Percentiles rank a stretch among this genome's conserved stretches.
Conservation (phyloP, 2,329 filamentous ascomycete genomes). For the Pyrenophora teres region DNA sequence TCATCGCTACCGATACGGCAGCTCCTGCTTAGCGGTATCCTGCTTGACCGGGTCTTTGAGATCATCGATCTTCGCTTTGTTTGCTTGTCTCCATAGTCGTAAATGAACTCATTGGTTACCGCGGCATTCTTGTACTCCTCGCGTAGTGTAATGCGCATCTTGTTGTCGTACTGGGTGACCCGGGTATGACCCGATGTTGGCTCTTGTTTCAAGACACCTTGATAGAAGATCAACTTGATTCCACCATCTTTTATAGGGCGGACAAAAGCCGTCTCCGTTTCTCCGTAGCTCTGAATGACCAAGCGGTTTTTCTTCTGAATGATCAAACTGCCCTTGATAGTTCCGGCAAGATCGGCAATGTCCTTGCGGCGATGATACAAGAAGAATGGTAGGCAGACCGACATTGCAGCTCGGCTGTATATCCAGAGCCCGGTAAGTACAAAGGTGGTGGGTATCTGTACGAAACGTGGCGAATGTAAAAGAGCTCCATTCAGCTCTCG, state of each 20-base stretch:
- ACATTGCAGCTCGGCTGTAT: conserved; percentile 53
- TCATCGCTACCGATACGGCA: conserved; percentile 55
- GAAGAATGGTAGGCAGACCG: conserved; percentile 53
- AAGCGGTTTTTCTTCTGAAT: conserved; percentile 54
- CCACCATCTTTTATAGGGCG: conserved; percentile 44
- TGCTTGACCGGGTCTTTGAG: conserved; percentile 46
- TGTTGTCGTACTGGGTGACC: conserved; percentile 55
- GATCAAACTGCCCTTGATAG: conserved; percentile 56
- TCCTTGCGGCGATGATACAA: conserved; percentile 56
- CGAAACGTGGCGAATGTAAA: conserved; percentile 37
- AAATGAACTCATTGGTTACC: conserved; percentile 55
- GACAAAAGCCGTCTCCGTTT: conserved; percentile 57
- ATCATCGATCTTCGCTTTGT: conserved; percentile 43
- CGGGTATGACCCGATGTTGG: conserved; percentile 52
- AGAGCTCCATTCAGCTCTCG: conserved; percentile 56
- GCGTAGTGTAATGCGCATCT: conserved; percentile 52
- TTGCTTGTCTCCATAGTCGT: conserved; percentile 51
- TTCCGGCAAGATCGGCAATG: conserved; percentile 54
- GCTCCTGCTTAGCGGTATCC: conserved; percentile 46
- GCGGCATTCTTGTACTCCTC: conserved; percentile 53
- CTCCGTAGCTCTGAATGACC: conserved; percentile 55
- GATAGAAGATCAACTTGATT: conserved; percentile 47
- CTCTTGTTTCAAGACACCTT: conserved; percentile 50
- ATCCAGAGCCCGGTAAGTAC: conserved; percentile 56
- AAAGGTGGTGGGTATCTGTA: conserved; percentile 48